phyloP scores from a whole-genome alignment of 495 filamentous ascomycete genomes.

The Xylaria cubensis region DNA sequence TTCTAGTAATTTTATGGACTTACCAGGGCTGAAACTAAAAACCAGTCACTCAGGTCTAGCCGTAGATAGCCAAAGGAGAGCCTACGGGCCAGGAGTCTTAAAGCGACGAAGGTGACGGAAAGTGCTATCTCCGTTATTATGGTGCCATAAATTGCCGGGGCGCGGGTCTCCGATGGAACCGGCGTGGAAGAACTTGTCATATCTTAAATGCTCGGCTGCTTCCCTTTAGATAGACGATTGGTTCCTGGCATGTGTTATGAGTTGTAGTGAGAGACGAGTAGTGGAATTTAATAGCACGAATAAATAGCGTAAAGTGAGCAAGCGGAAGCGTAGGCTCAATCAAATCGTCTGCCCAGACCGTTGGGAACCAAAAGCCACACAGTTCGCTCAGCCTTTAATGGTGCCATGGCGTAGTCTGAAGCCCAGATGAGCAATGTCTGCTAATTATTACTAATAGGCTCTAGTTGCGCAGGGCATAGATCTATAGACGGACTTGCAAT shows the following conservation, averaged over 20 bases:
- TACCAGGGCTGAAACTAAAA: background rate
- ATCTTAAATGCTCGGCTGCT: background rate
- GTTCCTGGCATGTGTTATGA: background rate
- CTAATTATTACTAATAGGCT: too few species aligned
- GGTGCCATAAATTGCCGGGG: background rate
- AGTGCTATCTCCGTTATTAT: background rate
- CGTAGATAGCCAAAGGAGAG: background rate
- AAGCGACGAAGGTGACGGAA: background rate
- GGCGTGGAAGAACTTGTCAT: background rate
- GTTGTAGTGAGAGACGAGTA: background rate
- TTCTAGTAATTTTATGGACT: background rate
- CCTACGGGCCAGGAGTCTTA: background rate
- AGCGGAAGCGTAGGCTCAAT: too few species aligned
- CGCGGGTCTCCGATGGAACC: background rate
- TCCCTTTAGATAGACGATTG: background rate
- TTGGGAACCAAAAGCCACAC: too few species aligned
- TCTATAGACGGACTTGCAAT: too few species aligned
- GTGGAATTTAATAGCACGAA: too few species aligned
- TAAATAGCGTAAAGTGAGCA: background rate
- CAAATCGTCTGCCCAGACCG: too few species aligned
- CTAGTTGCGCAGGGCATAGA: too few species aligned
- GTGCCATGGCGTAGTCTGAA: too few species aligned
- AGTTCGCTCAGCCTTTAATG: too few species aligned
- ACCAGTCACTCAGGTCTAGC: background rate
- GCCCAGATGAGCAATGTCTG: too few species aligned